Base-by-base conservation (phyloP, 345 rosid genomes). In the Lepidium didymum region DNA sequence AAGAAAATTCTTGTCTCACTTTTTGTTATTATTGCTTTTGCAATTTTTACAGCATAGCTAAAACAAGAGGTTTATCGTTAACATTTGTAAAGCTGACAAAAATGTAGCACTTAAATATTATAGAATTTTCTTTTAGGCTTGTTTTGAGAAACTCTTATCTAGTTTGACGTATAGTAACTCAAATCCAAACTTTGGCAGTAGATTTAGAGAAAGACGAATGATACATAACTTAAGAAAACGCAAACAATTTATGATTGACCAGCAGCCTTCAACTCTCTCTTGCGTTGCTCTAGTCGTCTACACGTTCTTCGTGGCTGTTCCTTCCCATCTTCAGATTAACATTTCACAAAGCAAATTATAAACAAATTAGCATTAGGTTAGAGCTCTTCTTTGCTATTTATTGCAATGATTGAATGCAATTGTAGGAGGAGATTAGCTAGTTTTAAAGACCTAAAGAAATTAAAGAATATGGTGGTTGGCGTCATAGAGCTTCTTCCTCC, bases 401-500 rank as follows among this genome's bases (percentile, higher is more conserved):
- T 41, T 11, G 12, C 4, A 43, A 15, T 27, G 11, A 7, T 45
- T 45, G 4, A 18, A 61, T 50, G 55, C 34, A 50, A 47, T 19
- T 47, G 2, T 14, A 11, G 23, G 33, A 23, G 54, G 21, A 19
- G 21, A 50, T 53, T 52, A 14, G 38, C 57, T 2, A 52, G 51
- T 29, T 8, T 8, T 31, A 54, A 40, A 62, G 33, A 31, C 38
- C 40, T 43, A 10, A 5, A 3, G 11, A 12, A 7, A 34, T 23
- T 12, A 29, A 47, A 3, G 4, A 54, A n/a, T 34, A 35, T 4
- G 47, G 34, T 21, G 15, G 11, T 40, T 81, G 44, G 97, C 96
- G 13, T 76, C 65, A 13, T 61, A 74, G 38, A 91, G 89, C 37
- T 82, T 81, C 77, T 83, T 87, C 86, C 81, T 75, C 46, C 79